Evolutionary conservation across 257 asterid genomes (phyloP).

Genomic region (Solanum sitiens): DNA sequence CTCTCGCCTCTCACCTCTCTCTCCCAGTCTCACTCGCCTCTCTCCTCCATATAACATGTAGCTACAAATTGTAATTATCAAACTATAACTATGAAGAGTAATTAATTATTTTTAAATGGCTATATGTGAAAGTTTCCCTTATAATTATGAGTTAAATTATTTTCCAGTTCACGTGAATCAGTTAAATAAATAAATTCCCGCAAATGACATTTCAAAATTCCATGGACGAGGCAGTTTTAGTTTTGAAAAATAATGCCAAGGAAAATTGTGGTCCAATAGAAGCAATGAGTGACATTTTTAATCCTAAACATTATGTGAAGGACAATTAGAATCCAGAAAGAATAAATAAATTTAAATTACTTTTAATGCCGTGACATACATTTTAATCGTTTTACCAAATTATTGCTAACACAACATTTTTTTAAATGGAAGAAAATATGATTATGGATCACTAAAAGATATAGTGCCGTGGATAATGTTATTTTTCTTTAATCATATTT

Average conservation of each 20-base stretch:
- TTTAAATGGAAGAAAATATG: no score
- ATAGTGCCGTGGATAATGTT: no score
- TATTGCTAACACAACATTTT: background rate
- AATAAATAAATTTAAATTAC: background rate
- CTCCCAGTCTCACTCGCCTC: no score
- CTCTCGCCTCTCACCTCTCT: no score
- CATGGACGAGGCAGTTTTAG: background rate
- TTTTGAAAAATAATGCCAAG: background rate
- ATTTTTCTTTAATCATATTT: no score
- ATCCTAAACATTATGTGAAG: background rate
- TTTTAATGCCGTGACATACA: background rate
- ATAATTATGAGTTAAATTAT: no score
- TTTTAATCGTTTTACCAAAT: background rate
- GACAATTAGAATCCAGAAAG: background rate
- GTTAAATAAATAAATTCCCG: background rate
- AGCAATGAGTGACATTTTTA: background rate
- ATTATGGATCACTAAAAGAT: no score
- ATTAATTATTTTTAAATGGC: no score
- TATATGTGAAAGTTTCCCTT: no score
- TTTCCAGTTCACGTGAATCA: background rate
- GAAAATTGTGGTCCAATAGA: background rate
- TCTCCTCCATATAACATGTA: no score
- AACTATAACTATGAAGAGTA: no score
- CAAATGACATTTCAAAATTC: background rate
- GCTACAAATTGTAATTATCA: no score